Percentiles rank a stretch among this genome's conserved stretches.
phyloP scores from a whole-genome alignment of 2,329 filamentous ascomycete genomes.

The Scortechinia acanthostroma region DNA sequence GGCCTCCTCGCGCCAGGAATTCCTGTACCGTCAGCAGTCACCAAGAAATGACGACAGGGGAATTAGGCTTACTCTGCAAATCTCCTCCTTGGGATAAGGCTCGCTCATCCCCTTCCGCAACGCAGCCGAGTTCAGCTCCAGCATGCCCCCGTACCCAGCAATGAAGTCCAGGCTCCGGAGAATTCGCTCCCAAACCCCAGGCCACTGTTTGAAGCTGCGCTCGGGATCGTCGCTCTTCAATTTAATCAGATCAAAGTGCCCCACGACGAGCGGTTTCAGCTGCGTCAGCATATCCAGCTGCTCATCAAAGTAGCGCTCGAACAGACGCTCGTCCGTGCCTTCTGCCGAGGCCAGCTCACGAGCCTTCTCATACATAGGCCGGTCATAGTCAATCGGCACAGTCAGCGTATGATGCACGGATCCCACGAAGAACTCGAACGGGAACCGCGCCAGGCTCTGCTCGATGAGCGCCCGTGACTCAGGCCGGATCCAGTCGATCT shows the following conservation, averaged over 20 bases:
- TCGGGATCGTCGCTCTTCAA: constrained; percentile 68
- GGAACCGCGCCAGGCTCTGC: constrained; percentile 46
- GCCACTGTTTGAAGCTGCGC: constrained; percentile 45
- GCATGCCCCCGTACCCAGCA: constrained; percentile 67
- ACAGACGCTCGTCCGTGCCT: constrained; percentile 63
- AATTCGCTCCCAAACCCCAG: constrained; percentile 66
- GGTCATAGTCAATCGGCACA: constrained; percentile 83
- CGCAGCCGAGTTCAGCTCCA: constrained; percentile 85
- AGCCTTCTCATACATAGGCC: constrained; percentile 57
- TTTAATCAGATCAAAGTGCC: constrained; percentile 88
- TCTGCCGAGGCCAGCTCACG: constrained; percentile 34
- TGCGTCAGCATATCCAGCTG: constrained; percentile 74
- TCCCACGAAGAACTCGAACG: constrained; percentile 84
- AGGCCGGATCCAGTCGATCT: constrained; percentile 83
- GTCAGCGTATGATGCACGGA: constrained; percentile 84
- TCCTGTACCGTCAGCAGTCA: constrained; percentile 28
- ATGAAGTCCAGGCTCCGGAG: constrained; percentile 69
- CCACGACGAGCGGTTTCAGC: constrained; percentile 71
- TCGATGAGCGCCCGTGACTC: constrained; percentile 49
- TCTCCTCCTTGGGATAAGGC: constrained; percentile 75
- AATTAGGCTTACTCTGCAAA: constrained; percentile 48
- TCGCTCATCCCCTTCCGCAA: constrained; percentile 84
- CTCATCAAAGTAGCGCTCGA: constrained; percentile 78
- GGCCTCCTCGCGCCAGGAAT: constrained; percentile 67
- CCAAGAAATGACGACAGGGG: no score